phyloP scores from a whole-genome alignment of 495 filamentous ascomycete species.

The Penicillium robsamsonii region DNA sequence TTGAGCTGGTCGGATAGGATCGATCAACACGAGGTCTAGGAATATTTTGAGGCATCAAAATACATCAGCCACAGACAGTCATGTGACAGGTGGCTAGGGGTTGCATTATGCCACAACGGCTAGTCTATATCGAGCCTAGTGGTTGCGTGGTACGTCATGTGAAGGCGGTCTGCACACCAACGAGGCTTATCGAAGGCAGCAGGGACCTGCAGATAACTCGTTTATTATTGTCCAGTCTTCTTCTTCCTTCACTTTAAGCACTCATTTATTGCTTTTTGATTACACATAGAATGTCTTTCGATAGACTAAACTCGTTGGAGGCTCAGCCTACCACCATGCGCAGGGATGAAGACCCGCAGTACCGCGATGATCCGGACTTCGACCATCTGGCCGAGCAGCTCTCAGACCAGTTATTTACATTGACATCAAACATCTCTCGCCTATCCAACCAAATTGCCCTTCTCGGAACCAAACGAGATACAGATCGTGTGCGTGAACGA shows the following conservation, averaged over 20 bases:
- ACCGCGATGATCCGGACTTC: conserved; percentile 91
- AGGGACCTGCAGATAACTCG: conserved; percentile 15
- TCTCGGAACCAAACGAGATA: conserved; percentile 87
- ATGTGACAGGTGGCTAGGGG: conserved; percentile 19
- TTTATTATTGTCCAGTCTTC: conserved; percentile 6
- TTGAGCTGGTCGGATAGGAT: conserved; percentile 15
- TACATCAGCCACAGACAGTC: conserved; percentile 38
- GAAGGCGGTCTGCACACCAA: conserved; percentile 32
- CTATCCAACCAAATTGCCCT: conserved; percentile 77
- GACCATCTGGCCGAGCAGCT: conserved; percentile 73
- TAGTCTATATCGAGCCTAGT: conserved; percentile 23
- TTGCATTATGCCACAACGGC: conserved; percentile 14
- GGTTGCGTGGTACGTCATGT: conserved; percentile 34
- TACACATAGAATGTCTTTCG: conserved; percentile 74
- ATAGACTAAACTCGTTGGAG: conserved; percentile 80
- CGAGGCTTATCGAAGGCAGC: conserved; percentile 25
- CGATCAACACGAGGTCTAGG: conserved; percentile 16
- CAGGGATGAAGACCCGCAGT: conserved; percentile 67
- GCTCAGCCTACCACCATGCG: conserved; percentile 70
- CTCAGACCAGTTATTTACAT: conserved; percentile 78
- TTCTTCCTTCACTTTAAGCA: conserved; percentile 11
- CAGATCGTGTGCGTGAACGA: conserved; percentile 83
- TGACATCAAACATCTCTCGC: conserved; percentile 82
- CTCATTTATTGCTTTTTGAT: conserved; percentile 6
- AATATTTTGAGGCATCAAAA: conserved; percentile 44